Evolutionary conservation across 192 early-diverging fungal species (phyloP), one percentile per base, ranked within the genome.

Genomic region (Linnemannia elongata): DNA sequence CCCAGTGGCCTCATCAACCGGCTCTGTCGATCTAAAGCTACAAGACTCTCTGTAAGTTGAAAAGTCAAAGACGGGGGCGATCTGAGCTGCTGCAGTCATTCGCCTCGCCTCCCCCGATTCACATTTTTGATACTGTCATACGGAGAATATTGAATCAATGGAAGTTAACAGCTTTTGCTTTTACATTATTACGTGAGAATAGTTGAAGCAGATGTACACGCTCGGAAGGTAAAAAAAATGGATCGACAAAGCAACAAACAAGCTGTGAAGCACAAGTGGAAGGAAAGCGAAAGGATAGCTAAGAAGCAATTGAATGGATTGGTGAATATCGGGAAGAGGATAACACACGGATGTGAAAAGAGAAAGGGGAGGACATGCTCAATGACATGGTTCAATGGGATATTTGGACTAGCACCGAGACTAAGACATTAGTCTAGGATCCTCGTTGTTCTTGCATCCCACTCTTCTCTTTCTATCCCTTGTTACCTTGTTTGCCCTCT

Each of bases 191-290:
- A 35, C 13, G 41, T 17, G 41, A 24, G 42, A 38, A 38, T 69
- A 87, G 84, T 57, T 87, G 57, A 87, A 87, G 79, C 84, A 87
- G 60, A 87, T 87, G 79, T 87, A 87, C 44, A 81, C 84, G 0
- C 79, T 87, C n/a, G 84, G 84, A 74, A 87, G 83, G 83, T 85
- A 80, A 76, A n/a, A 76, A n/a, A 27, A 60, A 20, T 24, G 54
- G 45, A 70, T 18, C 57, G 39, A 18, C 4, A 22, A 22, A 63
- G 22, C 20, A 13, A 15, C 73, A 49, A 52, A 22, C 17, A 47
- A 52, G 24, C 44, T n/a, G 41, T 45, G 12, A 45, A 45, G 44
- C 9, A 13, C 44, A 45, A 45, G 44, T 15, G 9, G 44, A 45
- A 45, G 44, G 44, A 45, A 45, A 45, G 12, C 44, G 44, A 45